Evolutionary conservation across 1,139 yeast genomes (phyloP).

Genomic region (Scheffersomyces cryptocercus): DNA sequence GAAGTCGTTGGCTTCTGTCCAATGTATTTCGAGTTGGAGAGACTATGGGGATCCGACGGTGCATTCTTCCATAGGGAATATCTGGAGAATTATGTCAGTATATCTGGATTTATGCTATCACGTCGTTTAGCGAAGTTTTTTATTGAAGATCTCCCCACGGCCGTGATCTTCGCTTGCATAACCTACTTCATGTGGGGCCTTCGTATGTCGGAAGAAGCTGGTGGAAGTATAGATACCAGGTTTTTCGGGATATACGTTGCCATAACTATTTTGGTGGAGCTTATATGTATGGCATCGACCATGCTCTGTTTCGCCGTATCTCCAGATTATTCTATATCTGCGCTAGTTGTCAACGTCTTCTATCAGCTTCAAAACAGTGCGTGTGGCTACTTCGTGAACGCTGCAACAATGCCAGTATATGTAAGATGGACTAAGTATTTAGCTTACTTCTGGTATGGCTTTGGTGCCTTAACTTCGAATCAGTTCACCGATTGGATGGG

Average conservation of each 20-base stretch:
- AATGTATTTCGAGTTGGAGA: conserved; percentile 68
- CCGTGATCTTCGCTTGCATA: conserved; percentile 57
- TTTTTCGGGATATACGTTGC: conserved; percentile 65
- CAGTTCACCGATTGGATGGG: conserved; percentile 65
- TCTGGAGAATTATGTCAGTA: conserved; percentile 66
- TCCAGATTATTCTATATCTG: conserved; percentile 64
- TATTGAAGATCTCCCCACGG: conserved; percentile 69
- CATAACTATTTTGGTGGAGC: conserved; percentile 55
- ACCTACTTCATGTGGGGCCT: conserved; percentile 83
- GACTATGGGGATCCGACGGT: conserved; percentile 71
- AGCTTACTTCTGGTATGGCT: conserved; percentile 76
- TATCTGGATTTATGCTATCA: conserved; percentile 66
- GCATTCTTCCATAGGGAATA: conserved; percentile 72
- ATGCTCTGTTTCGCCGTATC: conserved; percentile 58
- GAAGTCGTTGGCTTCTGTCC: conserved; percentile 72
- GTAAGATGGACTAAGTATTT: conserved; percentile 82
- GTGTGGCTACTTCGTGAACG: conserved; percentile 79
- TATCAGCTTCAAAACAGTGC: conserved; percentile 77
- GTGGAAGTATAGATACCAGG: conserved; percentile 23
- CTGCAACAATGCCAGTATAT: conserved; percentile 76
- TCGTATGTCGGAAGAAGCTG: conserved; percentile 27
- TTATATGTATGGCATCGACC: conserved; percentile 58
- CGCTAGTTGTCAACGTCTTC: conserved; percentile 61
- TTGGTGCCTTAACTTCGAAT: conserved; percentile 67
- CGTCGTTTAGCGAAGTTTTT: conserved; percentile 66